Evolutionary conservation across 2,329 filamentous ascomycete genomes (phyloP), one percentile per base, ranked within the genome.

Genomic region (Penicillium sp.): DNA sequence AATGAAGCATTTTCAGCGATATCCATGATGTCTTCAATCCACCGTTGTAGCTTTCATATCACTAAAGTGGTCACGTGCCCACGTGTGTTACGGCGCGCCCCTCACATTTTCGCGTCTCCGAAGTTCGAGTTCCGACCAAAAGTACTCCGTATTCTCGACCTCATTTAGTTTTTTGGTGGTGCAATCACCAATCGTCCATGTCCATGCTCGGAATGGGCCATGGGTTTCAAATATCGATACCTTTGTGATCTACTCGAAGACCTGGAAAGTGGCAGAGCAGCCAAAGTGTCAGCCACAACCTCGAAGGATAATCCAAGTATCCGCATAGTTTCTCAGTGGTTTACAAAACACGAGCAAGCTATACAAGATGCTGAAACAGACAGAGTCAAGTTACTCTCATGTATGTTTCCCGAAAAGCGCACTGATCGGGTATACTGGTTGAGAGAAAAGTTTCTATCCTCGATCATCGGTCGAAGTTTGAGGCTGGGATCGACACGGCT

Each of bases 361-460:
- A 79, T 96, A 14, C 75, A 86, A 65, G 76, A 79, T 0, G 74
- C 82, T 7, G 77, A 81, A 27, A 83, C 83, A 1, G 77, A 86
- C 63, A 77, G 80, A 1, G 75, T 83, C 1, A 87, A 89, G 2
- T 74, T 96, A 1, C 76, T 96, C 0, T 92, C 89, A 1, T 86
- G 87, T 3, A 73, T 97, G 0, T 81, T 95, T 0, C 90, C 92
- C 0, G 87, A 92, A 58, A 86, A 82, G 59, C 81, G 91, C 49
- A 86, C 85, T 3, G 91, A 96, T 67, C 83, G 90, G 27, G 88
- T 93, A 2, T 96, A 92, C 68, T 82, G 80, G 36, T 78, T 96
- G 1, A 84, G 89, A 65, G 76, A 83, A 29, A 66, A 63, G 5
- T 79, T 76, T 0, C 77, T 96, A 0, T 83, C 86, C 52, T 83